Conservation (phyloP, 2,329 filamentous ascomycete genomes). For the Cryphonectria carpinicola region DNA sequence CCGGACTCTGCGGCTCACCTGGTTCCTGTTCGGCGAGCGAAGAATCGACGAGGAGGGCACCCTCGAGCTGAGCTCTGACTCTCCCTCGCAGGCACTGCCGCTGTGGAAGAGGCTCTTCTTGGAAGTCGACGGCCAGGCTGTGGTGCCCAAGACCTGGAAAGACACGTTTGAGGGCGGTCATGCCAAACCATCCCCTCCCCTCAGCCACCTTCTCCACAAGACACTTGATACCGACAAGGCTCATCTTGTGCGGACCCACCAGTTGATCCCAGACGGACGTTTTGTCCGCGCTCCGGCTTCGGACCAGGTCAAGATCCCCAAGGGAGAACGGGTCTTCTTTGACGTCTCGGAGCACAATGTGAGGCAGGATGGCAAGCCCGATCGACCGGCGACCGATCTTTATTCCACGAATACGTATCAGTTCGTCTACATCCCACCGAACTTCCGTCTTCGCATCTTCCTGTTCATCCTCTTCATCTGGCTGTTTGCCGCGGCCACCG, state of each 20-base stretch:
- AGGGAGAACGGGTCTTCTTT: constrained; percentile 79
- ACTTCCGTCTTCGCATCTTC: constrained; percentile 79
- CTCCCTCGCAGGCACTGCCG: constrained; percentile 38
- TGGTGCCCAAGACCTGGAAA: constrained; percentile 61
- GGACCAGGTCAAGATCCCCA: constrained; percentile 92
- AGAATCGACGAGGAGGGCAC: constrained; percentile 80
- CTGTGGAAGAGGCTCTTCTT: constrained; percentile 51
- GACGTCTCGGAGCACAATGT: constrained; percentile 71
- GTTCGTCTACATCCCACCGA: constrained; percentile 80
- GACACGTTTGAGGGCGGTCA: constrained; percentile 56
- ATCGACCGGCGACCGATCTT: constrained; percentile 54
- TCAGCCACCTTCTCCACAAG: constrained; percentile 43
- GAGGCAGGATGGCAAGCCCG: constrained; percentile 64
- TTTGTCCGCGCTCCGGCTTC: constrained; percentile 94
- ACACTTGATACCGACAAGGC: constrained; percentile 46
- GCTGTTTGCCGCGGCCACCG: constrained; percentile 88
- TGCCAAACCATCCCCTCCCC: constrained; percentile 45
- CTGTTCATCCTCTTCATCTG: constrained; percentile 89
- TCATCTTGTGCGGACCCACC: constrained; percentile 50
- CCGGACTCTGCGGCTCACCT: constrained; percentile 76
- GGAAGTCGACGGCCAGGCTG: constrained; percentile 47
- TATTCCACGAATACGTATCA: constrained; percentile 67
- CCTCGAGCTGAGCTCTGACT: constrained; percentile 50
- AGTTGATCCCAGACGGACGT: constrained; percentile 71
- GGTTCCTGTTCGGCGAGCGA: constrained; percentile 90